These are phyloP conservation scores for Zelonia costaricensis DNA, from an alignment of 208 protist species.

Conservation along the genomic window DNA sequence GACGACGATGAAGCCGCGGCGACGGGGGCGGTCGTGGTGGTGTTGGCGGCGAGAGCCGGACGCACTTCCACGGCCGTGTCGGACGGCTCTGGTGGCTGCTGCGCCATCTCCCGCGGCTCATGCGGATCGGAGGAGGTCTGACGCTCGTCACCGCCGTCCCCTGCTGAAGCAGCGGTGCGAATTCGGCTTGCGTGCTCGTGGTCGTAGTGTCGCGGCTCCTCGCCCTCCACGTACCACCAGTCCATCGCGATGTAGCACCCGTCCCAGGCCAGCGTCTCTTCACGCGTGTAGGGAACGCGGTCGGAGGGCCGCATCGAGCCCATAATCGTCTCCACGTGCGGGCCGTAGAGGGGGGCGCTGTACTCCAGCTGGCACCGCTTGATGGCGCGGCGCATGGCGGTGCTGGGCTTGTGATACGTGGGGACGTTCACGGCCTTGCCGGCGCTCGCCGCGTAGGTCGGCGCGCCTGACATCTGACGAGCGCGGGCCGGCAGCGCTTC, in stretches of 20 bases:
- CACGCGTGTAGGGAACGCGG: constrained; percentile 32
- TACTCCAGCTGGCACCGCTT: constrained; percentile 30
- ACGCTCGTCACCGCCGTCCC: neutral
- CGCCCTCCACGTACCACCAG: constrained; percentile 33
- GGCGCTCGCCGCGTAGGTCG: no score
- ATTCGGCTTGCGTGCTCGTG: constrained; percentile 3
- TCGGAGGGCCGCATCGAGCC: constrained; percentile 27
- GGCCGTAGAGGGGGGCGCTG: constrained; percentile 45
- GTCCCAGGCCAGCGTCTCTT: constrained; percentile 42
- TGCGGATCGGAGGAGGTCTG: neutral
- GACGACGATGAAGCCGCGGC: neutral
- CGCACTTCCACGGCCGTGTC: neutral
- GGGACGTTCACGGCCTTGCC: neutral
- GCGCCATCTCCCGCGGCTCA: neutral
- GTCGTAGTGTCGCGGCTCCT: constrained; percentile 16
- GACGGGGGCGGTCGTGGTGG: neutral
- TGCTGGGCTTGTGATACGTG: neutral
- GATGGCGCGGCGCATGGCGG: neutral
- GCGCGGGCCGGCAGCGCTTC: no score
- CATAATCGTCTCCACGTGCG: constrained; percentile 58
- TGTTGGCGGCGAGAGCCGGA: neutral
- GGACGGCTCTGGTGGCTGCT: neutral
- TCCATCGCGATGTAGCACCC: constrained; percentile 39
- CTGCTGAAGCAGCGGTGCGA: neutral
- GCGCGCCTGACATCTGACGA: no score